Evolutionary conservation across 441 rosid genomes (phyloP).

Genomic region (Erodium moschatum): DNA sequence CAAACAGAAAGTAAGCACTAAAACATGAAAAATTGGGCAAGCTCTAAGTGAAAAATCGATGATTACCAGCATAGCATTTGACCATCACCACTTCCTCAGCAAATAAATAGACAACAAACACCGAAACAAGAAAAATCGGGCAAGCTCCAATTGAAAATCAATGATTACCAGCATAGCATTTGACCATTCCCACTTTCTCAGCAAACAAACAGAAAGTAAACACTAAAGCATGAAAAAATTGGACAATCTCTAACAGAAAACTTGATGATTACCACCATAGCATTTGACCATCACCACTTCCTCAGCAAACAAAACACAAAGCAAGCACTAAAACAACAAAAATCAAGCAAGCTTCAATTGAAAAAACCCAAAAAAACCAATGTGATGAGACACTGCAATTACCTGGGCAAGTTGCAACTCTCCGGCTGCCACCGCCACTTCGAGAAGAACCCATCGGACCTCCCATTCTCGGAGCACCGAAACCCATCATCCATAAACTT

Average conservation of each 20-base stretch:
- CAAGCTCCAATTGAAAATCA: neutral
- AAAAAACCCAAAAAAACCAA: neutral
- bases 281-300: neutral
- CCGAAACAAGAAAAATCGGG: neutral
- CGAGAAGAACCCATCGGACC: conserved; percentile 76
- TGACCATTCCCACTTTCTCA: neutral
- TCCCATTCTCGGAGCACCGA: conserved; percentile 72
- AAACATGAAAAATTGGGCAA: too few species aligned
- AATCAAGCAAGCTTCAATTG: neutral
- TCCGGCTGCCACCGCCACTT: conserved; percentile 97
- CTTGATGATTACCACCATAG: neutral
- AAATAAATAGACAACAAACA: conserved; percentile 6
- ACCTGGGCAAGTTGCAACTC: conserved; percentile 82
- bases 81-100: conserved; percentile 6
- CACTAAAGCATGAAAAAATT: neutral
- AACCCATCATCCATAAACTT: conserved; percentile 66
- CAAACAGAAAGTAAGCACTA: neutral
- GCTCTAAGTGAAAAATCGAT: neutral
- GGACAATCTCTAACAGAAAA: neutral
- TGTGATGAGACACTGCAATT: neutral
- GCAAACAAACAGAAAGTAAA: conserved; percentile 9
- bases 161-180: neutral
- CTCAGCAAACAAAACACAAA: conserved; percentile 11
- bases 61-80: neutral
- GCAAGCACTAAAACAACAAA: neutral